These are phyloP conservation scores for Hericium erinaceus DNA, from an alignment of 768 basidiomycete species.

Conservation along the genomic window DNA sequence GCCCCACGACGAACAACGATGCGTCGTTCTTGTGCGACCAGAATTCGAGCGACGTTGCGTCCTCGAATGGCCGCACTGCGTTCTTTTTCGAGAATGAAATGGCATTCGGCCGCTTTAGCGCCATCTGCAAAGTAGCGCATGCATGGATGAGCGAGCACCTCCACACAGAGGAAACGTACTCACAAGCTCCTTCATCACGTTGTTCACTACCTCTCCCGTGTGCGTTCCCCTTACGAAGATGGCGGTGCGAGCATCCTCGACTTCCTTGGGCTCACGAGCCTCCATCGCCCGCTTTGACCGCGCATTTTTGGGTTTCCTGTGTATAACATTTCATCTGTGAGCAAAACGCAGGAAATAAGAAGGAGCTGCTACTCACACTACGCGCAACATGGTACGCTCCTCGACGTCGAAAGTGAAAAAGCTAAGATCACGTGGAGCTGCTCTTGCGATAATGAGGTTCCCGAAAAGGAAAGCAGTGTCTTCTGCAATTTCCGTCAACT, in stretches of 20 bases:
- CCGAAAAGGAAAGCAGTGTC: background rate
- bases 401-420: background rate
- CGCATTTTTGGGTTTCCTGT: conserved; percentile 90
- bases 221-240: conserved; percentile 88
- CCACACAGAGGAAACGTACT: conserved; percentile 19
- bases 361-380: background rate
- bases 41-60: conserved; percentile 76
- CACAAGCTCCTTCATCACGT: conserved; percentile 85
- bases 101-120: conserved; percentile 83
- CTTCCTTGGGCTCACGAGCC: conserved; percentile 79
- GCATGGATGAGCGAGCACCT: background rate
- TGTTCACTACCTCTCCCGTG: conserved; percentile 70
- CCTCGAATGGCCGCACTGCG: conserved; percentile 82
- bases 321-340: background rate
- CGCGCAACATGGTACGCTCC: background rate
- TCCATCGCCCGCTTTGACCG: conserved; percentile 85
- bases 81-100: conserved; percentile 96
- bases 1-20: conserved; percentile 80
- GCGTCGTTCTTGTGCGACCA: conserved; percentile 95
- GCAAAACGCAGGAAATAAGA: background rate
- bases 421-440: background rate
- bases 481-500: background rate
- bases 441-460: background rate
- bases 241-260: conserved; percentile 80
- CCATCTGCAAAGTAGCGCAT: conserved; percentile 49